These are phyloP conservation scores for Sclerotinia glacialis DNA, from an alignment of 2,329 filamentous ascomycete genomes.

Conservation along the genomic window DNA sequence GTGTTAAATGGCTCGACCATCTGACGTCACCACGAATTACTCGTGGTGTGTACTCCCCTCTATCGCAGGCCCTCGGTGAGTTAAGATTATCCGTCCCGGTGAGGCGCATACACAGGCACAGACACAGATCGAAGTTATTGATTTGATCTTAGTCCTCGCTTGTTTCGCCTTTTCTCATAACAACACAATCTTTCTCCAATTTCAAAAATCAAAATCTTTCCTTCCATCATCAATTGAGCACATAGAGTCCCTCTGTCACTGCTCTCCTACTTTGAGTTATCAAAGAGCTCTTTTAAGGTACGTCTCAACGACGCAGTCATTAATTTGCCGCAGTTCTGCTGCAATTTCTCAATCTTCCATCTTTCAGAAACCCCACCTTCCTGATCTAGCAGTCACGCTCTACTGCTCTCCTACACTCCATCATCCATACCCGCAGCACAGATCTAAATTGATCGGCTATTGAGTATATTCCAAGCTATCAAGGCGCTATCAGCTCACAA, in stretches of 20 bases:
- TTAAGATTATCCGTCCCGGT: conserved; percentile 1
- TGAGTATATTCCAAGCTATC: background rate
- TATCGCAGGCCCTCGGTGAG: background rate
- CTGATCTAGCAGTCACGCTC: background rate
- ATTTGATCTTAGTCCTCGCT: background rate
- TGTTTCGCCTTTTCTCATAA: background rate
- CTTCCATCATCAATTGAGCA: conserved; percentile 1
- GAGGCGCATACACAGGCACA: background rate
- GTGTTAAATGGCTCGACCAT: background rate
- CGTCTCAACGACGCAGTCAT: background rate
- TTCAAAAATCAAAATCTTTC: background rate
- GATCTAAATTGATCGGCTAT: background rate
- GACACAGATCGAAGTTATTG: background rate
- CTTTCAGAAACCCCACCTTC: background rate
- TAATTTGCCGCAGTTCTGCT: background rate
- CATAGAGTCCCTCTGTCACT: conserved; percentile 15
- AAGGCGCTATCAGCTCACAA: background rate
- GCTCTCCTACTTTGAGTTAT: background rate
- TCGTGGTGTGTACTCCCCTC: no score
- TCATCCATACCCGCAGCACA: background rate
- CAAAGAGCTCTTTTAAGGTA: background rate
- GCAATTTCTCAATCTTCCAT: background rate
- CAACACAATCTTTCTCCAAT: background rate
- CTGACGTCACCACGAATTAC: background rate
- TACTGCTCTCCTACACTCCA: background rate